These are phyloP conservation scores for Fusarium verticillioides DNA, from an alignment of 2,329 filamentous ascomycete species.

Conservation along the genomic window DNA sequence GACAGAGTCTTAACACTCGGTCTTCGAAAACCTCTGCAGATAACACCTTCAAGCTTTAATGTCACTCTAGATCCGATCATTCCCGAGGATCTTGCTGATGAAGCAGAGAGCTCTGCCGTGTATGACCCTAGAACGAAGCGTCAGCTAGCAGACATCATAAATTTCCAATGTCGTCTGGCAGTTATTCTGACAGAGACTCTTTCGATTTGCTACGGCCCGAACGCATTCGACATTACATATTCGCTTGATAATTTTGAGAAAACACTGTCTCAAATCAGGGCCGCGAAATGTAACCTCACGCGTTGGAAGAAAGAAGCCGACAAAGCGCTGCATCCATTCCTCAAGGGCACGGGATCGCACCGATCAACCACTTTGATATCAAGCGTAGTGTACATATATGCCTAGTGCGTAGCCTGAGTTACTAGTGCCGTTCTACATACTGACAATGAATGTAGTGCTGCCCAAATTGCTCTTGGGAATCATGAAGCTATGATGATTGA, in stretches of 20 bases:
- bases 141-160: not conserved
- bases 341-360: not conserved
- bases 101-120: not conserved
- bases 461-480: constrained; percentile 18
- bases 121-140: constrained; percentile 1
- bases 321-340: not conserved
- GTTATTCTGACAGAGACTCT: constrained; percentile 7
- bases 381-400: constrained; percentile 27
- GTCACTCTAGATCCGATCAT: not conserved
- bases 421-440: fast-evolving
- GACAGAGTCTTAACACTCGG: constrained; percentile 11
- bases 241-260: constrained; percentile 5
- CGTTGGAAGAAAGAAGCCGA: constrained; percentile 2
- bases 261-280: not conserved
- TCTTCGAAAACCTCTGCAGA: constrained; percentile 4
- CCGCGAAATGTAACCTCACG: not conserved
- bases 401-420: not conserved
- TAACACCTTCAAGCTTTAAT: constrained; percentile 15
- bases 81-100: not conserved
- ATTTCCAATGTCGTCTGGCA: constrained; percentile 1
- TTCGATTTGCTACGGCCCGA: constrained; percentile 8
- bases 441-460: not conserved
- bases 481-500: constrained; percentile 30
- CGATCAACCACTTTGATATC: constrained; percentile 18
- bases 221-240: constrained; percentile 7